Evolutionary conservation across 192 early-diverging fungal genomes (phyloP).

Genomic region (Rhizophagus sp.): DNA sequence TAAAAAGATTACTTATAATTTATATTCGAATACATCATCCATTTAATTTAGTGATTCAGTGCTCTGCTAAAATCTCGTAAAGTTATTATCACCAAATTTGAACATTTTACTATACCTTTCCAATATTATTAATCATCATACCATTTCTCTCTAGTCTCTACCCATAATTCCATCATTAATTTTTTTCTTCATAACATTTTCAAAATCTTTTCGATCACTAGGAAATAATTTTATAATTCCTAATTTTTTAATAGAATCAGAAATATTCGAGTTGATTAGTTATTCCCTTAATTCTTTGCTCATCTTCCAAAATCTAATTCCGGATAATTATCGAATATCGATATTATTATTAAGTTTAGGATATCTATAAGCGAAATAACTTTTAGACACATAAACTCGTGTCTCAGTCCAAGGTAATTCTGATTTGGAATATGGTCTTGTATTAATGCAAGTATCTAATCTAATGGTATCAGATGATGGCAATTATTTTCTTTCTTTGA

Average conservation of each 20-base stretch:
- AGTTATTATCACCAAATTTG: no score
- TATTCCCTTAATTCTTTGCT: background rate
- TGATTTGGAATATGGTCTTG: background rate
- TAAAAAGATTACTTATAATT: no score
- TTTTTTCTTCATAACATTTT: background rate
- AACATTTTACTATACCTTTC: no score
- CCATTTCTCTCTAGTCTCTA: no score
- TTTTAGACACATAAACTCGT: background rate
- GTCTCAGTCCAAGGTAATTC: background rate
- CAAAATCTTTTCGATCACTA: background rate
- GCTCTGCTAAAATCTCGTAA: no score
- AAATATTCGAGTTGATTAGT: background rate
- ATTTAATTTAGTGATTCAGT: no score
- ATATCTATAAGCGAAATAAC: no score
- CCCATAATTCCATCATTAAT: background rate
- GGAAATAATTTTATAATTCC: background rate
- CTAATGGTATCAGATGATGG: background rate
- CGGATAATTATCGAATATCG: background rate
- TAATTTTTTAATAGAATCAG: background rate
- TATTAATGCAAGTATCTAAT: background rate
- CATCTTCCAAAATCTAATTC: background rate
- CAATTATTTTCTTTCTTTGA: no score
- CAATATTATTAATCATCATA: background rate
- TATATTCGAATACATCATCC: no score
- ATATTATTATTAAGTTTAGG: no score